A percentile compares a stretch with the other conserved stretches of the same genome.
These are phyloP conservation scores for Pleomassaria siparia DNA, from an alignment of 2,329 filamentous ascomycete genomes.

Conservation along the genomic window DNA sequence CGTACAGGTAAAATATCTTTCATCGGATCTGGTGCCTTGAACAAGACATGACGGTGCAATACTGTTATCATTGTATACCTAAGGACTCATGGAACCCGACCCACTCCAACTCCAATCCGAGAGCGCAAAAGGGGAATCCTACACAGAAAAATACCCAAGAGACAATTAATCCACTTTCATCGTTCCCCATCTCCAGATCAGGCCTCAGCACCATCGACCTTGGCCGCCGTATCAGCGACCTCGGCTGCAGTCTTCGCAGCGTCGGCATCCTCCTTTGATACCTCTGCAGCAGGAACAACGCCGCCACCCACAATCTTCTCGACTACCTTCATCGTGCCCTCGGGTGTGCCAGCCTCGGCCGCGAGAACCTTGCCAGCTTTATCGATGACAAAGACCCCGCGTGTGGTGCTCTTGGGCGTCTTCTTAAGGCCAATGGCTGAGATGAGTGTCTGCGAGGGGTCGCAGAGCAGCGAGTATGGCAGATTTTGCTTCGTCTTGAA, in stretches of 20 bases:
- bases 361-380: slow-evolving; percentile 80
- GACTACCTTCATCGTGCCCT: slow-evolving; percentile 74
- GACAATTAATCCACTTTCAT: slow-evolving; percentile 1
- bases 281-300: slow-evolving; percentile 22
- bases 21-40: no score
- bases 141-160: slow-evolving; percentile 4
- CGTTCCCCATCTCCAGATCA: neutral
- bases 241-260: slow-evolving; percentile 45
- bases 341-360: slow-evolving; percentile 73
- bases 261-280: slow-evolving; percentile 36
- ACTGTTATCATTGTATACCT: no score
- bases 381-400: slow-evolving; percentile 85
- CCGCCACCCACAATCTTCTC: slow-evolving; percentile 60
- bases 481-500: slow-evolving; percentile 92
- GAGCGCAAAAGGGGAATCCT: slow-evolving; percentile 10
- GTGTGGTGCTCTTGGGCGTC: slow-evolving; percentile 72
- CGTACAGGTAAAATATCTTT: no score
- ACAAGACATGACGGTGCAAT: no score
- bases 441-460: slow-evolving; percentile 73
- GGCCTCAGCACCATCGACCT: slow-evolving; percentile 30
- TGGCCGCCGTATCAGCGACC: slow-evolving; percentile 50
- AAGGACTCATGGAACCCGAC: no score
- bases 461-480: slow-evolving; percentile 85
- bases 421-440: slow-evolving; percentile 89
- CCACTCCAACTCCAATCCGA: slow-evolving; percentile 7